Evolutionary conservation across 2,329 filamentous ascomycete genomes (phyloP).

Genomic region (Colletotrichum costaricense): DNA sequence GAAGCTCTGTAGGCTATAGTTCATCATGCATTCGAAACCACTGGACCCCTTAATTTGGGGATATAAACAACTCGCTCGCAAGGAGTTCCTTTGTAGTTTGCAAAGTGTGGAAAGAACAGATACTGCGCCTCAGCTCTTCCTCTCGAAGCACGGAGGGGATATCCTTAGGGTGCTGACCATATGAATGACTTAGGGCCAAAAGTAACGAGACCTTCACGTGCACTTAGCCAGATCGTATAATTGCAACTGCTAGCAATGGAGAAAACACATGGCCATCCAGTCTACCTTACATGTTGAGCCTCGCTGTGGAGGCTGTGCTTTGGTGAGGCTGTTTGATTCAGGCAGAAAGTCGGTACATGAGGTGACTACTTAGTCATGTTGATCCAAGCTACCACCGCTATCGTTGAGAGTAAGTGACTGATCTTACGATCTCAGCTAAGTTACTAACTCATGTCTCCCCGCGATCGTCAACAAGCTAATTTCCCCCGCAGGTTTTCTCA

Average conservation of each 20-base stretch:
- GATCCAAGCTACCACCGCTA: too few relatives aligned
- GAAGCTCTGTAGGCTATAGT: neutral
- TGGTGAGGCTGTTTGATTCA: neutral
- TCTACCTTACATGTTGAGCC: neutral
- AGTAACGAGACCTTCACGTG: neutral
- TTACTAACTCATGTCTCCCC: neutral
- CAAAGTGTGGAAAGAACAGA: neutral
- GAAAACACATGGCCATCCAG: neutral
- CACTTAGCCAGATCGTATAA: neutral
- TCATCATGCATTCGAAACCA: constrained; percentile 6
- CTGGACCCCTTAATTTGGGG: neutral
- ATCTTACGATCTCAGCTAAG: too few relatives aligned
- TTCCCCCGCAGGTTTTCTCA: neutral
- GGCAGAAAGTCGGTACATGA: too few relatives aligned
- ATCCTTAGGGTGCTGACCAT: neutral
- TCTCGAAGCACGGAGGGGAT: neutral
- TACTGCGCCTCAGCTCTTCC: neutral
- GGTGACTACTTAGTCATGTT: neutral
- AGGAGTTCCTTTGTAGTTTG: constrained; percentile 5
- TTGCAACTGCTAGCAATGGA: neutral
- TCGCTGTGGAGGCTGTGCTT: neutral
- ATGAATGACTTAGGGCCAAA: neutral
- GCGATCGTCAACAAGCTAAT: neutral
- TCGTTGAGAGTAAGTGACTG: too few relatives aligned
- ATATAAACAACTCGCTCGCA: constrained; percentile 2